Conservation (phyloP, 306 rosid species). For the Casuarina glauca region DNA sequence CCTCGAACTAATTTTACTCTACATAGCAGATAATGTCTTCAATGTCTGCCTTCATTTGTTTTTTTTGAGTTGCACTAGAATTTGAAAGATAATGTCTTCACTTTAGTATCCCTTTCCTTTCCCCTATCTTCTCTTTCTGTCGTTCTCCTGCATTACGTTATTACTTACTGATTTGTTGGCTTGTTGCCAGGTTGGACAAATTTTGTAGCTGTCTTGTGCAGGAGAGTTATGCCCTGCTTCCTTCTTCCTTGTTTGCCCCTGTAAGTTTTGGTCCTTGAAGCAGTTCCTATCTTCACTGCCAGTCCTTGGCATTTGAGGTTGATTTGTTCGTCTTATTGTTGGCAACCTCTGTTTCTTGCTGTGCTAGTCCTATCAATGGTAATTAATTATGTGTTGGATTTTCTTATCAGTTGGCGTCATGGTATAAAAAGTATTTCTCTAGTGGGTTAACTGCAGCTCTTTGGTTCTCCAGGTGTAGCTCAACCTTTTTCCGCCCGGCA, state of each 20-base stretch:
- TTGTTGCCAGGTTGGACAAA: slow-evolving; percentile 51
- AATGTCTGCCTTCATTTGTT: slow-evolving; percentile 13
- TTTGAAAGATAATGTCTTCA: not conserved
- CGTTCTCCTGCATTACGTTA: slow-evolving; percentile 21
- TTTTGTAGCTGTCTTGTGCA: slow-evolving; percentile 29
- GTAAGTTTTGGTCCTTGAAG: slow-evolving; percentile 29
- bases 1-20: not conserved
- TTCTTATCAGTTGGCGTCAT: not conserved
- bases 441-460: not conserved
- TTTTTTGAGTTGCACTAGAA: slow-evolving; percentile 15
- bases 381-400: not conserved
- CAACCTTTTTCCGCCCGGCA: not conserved
- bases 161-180: slow-evolving; percentile 35
- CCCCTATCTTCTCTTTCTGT: slow-evolving; percentile 5
- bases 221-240: slow-evolving; percentile 33
- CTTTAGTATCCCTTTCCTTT: not conserved
- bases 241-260: not conserved
- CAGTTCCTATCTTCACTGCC: slow-evolving; percentile 13
- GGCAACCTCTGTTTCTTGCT: not conserved
- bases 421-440: not conserved
- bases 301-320: slow-evolving; percentile 22
- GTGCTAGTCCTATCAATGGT: not conserved
- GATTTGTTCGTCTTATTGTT: not conserved
- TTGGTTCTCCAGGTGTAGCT: not conserved
- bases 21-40: slow-evolving; percentile 11